Conservation (phyloP, 805 yeast species). For the Metschnikowia reukaufii region DNA sequence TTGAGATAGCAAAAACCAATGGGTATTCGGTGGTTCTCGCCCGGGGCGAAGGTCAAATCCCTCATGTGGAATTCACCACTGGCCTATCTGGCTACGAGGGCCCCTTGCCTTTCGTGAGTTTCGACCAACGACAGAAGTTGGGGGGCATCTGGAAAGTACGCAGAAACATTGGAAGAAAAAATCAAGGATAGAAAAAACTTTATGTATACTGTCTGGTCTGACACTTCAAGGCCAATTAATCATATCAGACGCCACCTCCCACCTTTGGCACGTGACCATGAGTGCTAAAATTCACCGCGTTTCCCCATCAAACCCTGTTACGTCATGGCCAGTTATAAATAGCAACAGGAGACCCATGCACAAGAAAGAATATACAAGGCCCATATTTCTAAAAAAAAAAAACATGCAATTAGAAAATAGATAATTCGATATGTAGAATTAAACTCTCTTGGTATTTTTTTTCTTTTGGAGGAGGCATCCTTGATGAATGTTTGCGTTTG, state of each 20-base stretch:
- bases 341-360: too few relatives aligned
- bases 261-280: not conserved
- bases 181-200: conserved; percentile 6
- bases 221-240: too few relatives aligned
- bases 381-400: too few relatives aligned
- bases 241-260: too few relatives aligned
- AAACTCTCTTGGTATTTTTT: too few relatives aligned
- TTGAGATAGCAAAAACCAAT: conserved; percentile 4
- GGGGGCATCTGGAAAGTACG: conserved; percentile 61
- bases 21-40: conserved; percentile 44
- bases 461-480: too few relatives aligned
- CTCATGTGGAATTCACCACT: conserved; percentile 49
- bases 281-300: not conserved
- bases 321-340: not conserved
- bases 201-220: not conserved
- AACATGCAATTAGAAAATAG: too few relatives aligned
- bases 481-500: too few relatives aligned
- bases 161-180: conserved; percentile 20
- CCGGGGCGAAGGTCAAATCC: conserved; percentile 67
- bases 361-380: too few relatives aligned
- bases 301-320: not conserved
- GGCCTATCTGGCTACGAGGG: conserved; percentile 3
- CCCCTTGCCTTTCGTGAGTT: conserved; percentile 22
- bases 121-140: conserved; percentile 40
- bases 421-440: not conserved